Evolutionary conservation across 805 yeast species (phyloP), one percentile per base, ranked within the genome.

Genomic region (Candida gorgasii): DNA sequence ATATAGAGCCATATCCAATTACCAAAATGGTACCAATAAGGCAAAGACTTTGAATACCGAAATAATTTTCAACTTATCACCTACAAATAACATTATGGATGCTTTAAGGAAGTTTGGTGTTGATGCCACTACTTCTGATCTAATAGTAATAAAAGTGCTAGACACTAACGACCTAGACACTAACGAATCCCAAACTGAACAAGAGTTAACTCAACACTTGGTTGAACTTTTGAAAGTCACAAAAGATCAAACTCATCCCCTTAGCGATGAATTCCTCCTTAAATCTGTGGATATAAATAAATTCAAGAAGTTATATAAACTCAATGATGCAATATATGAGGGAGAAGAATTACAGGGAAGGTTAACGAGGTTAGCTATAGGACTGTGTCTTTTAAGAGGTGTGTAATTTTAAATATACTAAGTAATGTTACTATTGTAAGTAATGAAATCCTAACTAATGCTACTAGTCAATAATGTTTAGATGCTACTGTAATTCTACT

Each of bases 41-140:
- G 82, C 95, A 8, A 80, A 75, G 50, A 74, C 81, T 0, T 51
- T 87, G 23, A 85, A 86, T 55, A 81, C 93, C 0, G 95, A 88
- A 54, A 69, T 84, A 29, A 75, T 86, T 17, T 77, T 82, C 54
- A 77, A 81, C 44, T 64, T 88, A 45, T 79, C 89, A 1, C 88
- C 92, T 1, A 73, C 79, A 6, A 82, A 80, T 51, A 86, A 84
- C 55, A 82, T 84, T 29, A 73, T 78, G 67, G 93, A 87, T 45
- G 83, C 89, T 1, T 67, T 87, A 48, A 78, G 74, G 48, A 71
- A 76, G 51, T 85, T 86, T 62, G 96, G 96, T 8, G 71, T 87
- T 13, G 77, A 79, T 40, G 75, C 73, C 23, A 63, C 66, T 3
- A 33, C 35, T 2, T 55, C 54, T 0, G 65, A 69, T 18, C 43